A percentile compares a stretch with the other conserved stretches of the same genome.
phyloP scores from a whole-genome alignment of 2,329 filamentous ascomycete genomes.

The Epichloe uncinata region DNA sequence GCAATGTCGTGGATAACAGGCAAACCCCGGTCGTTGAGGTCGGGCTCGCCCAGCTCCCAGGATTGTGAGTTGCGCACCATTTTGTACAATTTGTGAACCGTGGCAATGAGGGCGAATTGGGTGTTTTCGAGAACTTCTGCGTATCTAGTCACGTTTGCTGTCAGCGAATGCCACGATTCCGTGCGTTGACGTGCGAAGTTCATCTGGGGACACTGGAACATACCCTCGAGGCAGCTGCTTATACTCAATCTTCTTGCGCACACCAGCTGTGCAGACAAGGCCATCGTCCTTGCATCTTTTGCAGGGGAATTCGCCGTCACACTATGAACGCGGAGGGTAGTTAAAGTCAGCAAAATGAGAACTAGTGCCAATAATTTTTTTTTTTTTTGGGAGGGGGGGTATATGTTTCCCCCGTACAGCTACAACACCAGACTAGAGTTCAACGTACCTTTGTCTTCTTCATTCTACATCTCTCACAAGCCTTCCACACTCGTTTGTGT shows the following conservation, averaged over 20 bases:
- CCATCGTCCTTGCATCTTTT: slow-evolving; percentile 55
- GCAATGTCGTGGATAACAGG: slow-evolving; percentile 54
- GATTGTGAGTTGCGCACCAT: slow-evolving; percentile 46
- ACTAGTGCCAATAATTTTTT: too few relatives aligned
- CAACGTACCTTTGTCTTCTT: slow-evolving; percentile 52
- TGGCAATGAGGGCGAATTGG: slow-evolving; percentile 50
- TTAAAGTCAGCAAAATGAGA: not conserved
- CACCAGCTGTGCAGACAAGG: slow-evolving; percentile 48
- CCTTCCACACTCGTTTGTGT: slow-evolving; percentile 54
- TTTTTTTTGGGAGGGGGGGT: too few relatives aligned
- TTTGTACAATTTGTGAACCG: slow-evolving; percentile 50
- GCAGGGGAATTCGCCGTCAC: slow-evolving; percentile 52
- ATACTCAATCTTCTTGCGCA: slow-evolving; percentile 54
- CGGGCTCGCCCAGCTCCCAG: slow-evolving; percentile 51
- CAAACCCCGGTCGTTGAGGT: slow-evolving; percentile 48
- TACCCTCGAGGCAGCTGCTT: slow-evolving; percentile 52
- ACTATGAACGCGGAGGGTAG: slow-evolving; percentile 23
- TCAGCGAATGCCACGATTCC: not conserved
- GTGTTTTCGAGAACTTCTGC: slow-evolving; percentile 53
- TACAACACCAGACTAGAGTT: not conserved
- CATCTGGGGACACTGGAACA: slow-evolving; percentile 10
- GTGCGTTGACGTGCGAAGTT: not conserved
- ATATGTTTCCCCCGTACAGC: too few relatives aligned
- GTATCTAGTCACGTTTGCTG: slow-evolving; percentile 28
- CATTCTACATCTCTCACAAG: slow-evolving; percentile 53